Conservation (phyloP, 345 rosid species). For the Camelina sativa region DNA sequence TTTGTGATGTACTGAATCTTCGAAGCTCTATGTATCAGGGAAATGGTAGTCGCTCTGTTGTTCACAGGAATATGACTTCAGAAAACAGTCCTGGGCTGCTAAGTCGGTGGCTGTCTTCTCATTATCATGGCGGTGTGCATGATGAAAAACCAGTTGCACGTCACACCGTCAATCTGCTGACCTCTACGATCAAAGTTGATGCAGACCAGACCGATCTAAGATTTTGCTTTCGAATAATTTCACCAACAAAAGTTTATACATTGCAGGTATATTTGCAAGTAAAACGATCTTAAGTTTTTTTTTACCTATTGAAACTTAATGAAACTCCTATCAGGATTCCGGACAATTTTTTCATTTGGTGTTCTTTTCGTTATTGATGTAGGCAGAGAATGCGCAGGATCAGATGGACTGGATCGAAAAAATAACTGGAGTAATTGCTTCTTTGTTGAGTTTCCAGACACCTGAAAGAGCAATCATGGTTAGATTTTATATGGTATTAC, state of each 20-base stretch:
- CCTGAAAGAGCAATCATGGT: conserved; percentile 61
- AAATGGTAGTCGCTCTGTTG: conserved; percentile 59
- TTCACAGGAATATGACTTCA: conserved; percentile 52
- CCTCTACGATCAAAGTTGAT: conserved; percentile 79
- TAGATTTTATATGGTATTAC: conserved; percentile 7
- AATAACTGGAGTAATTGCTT: conserved; percentile 78
- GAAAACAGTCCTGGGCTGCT: conserved; percentile 68
- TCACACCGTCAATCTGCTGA: conserved; percentile 71
- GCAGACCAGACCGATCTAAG: conserved; percentile 80
- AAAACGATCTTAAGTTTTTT: not conserved
- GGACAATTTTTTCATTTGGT: not conserved
- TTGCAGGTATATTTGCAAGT: conserved; percentile 59
- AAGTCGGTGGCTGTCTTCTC: conserved; percentile 85
- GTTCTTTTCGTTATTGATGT: conserved; percentile 39
- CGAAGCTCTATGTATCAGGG: conserved; percentile 49
- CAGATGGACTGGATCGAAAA: conserved; percentile 90
- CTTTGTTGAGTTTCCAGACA: conserved; percentile 65
- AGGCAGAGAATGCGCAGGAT: conserved; percentile 84
- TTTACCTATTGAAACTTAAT: conserved; percentile 1
- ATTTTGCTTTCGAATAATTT: conserved; percentile 83
- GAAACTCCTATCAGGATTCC: not conserved
- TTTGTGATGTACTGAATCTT: conserved; percentile 38
- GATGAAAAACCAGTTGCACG: conserved; percentile 82
- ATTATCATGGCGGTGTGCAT: conserved; percentile 68
- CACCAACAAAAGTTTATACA: conserved; percentile 63